phyloP scores from a whole-genome alignment of 2,329 filamentous ascomycete genomes.

The Beauveria rudraprayagi region DNA sequence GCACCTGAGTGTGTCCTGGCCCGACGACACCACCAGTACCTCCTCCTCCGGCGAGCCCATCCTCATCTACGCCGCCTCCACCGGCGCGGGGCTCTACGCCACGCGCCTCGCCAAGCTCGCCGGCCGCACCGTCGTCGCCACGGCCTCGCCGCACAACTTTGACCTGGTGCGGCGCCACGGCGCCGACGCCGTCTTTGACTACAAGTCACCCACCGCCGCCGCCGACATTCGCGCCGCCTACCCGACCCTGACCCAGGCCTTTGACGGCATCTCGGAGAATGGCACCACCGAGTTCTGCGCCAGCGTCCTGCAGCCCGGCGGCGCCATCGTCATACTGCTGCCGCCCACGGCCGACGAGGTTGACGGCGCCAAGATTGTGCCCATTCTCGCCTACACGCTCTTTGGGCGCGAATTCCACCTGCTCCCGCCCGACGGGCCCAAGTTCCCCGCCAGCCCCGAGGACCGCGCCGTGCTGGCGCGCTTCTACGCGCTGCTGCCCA shows the following conservation, averaged over 20 bases:
- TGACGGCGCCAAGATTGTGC: slow-evolving; percentile 15
- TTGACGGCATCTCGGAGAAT: slow-evolving; percentile 26
- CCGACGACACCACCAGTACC: slow-evolving; percentile 8
- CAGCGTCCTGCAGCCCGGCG: slow-evolving; percentile 18
- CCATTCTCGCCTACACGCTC: slow-evolving; percentile 20
- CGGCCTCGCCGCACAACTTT: slow-evolving; percentile 33
- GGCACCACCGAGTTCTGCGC: slow-evolving; percentile 22
- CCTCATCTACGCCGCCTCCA: slow-evolving; percentile 41
- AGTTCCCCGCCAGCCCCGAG: slow-evolving; percentile 20
- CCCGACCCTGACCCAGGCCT: slow-evolving; percentile 20
- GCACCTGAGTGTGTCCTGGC: slow-evolving; percentile 17
- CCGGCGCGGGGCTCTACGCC: slow-evolving; percentile 36
- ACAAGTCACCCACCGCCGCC: slow-evolving; percentile 18
- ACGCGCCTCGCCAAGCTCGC: slow-evolving; percentile 36
- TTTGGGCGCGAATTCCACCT: slow-evolving; percentile 19
- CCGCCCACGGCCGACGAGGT: slow-evolving; percentile 15
- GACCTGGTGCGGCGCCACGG: slow-evolving; percentile 34
- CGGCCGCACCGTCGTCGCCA: slow-evolving; percentile 37
- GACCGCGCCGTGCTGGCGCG: slow-evolving; percentile 18
- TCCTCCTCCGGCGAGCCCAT: slow-evolving; percentile 19
- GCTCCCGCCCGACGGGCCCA: slow-evolving; percentile 21
- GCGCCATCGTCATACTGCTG: slow-evolving; percentile 22
- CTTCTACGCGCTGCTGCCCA: slow-evolving; percentile 17
- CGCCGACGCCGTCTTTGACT: slow-evolving; percentile 35
- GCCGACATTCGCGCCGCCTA: slow-evolving; percentile 16